These are phyloP conservation scores for Luffa acutangula DNA, from an alignment of 306 rosid genomes.

Conservation along the genomic window DNA sequence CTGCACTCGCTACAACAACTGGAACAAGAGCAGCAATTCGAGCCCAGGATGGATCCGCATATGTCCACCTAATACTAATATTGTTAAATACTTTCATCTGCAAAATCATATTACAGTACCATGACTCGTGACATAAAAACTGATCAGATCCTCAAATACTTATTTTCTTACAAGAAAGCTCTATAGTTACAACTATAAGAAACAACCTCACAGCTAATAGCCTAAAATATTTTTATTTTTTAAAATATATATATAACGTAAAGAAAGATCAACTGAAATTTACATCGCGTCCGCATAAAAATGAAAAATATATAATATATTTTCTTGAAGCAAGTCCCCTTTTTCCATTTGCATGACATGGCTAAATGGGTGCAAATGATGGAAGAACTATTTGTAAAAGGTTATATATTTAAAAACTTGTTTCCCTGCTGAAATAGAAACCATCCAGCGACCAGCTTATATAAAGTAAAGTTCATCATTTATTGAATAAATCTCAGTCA, in stretches of 20 bases:
- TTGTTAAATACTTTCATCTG: background rate
- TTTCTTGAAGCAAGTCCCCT: background rate
- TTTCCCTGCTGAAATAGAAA: background rate
- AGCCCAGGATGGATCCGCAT: constrained; percentile 92
- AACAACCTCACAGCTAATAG: background rate
- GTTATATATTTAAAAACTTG: background rate
- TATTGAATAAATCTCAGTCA: background rate
- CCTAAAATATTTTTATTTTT: background rate
- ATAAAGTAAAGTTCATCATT: background rate
- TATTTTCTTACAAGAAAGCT: background rate
- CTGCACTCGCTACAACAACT: constrained; percentile 73
- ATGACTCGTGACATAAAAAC: background rate
- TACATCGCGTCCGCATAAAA: background rate
- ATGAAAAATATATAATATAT: background rate
- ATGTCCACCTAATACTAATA: constrained; percentile 62
- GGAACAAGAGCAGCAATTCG: constrained; percentile 97
- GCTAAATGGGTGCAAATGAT: background rate
- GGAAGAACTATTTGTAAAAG: background rate
- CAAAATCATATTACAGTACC: background rate
- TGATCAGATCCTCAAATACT: background rate
- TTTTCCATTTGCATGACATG: background rate
- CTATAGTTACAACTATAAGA: background rate
- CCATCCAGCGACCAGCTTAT: background rate
- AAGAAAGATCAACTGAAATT: background rate
- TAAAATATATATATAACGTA: background rate